Evolutionary conservation across 768 basidiomycete genomes (phyloP), one percentile per base, ranked within the genome.

Genomic region (Boletus tylopilopsis): DNA sequence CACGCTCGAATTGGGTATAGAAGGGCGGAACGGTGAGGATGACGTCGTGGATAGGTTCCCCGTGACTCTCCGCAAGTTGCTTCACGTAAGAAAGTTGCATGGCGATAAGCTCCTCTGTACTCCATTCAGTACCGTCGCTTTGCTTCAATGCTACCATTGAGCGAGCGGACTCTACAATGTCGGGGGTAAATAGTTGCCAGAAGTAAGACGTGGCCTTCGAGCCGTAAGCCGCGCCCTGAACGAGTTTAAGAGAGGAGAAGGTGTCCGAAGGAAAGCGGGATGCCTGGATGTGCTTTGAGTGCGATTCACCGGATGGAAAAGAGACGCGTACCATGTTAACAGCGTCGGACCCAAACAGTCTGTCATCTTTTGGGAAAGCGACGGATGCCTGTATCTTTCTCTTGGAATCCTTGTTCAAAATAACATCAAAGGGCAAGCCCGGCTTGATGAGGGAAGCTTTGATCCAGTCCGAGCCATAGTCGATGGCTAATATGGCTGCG

Each of bases 381-480:
- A 98, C 92, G 2, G 85, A 80, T 15, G 88, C 83, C 56, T 89
- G 86, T 25, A 96, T 91, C 72, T 98, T 98, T 51, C 96, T 77
- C 73, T 97, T 98, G 24, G 94, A 96, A 66, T 97, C 95, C 66
- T 90, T 90, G 73, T 97, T 96, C 49, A 98, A 75, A 23, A 99
- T 77, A 25, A 99, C 90, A 70, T 99, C 96, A 60, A 99, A 95
- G 5, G 95, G 94, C 27, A 90, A 71, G 38, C 92, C 94, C 1
- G 94, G 93, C 63, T 93, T 94, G 78, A 97, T 87, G 49, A 98
- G 73, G 5, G 94, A 94, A 24, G 93, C 90, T 70, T 97, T 99
- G 63, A 94, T 97, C 80, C 85, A 94, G 71, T 98, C 96, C 16
- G 90, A 81, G 64, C 96, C 96, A 80, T 96, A 97, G 82, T 99